Percentiles rank a stretch among this genome's conserved stretches.
Evolutionary conservation across 108 stramenopile genomes (phyloP).

Genomic region (Cyclotella atomus): DNA sequence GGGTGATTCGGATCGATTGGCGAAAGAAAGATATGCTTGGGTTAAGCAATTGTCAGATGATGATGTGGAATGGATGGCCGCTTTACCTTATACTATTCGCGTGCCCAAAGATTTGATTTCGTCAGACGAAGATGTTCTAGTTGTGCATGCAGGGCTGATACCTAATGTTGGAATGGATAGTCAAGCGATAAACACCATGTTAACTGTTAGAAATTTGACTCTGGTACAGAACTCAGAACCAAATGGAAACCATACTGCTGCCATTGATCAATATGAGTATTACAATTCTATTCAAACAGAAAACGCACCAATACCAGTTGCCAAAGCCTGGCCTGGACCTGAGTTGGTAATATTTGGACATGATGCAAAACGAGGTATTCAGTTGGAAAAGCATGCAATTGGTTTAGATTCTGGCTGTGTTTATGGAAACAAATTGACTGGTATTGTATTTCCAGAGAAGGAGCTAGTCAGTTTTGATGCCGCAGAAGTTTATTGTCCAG

Average conservation of each 20-base stretch:
- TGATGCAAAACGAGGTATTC: conserved; percentile 87
- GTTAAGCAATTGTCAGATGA: conserved; percentile 58
- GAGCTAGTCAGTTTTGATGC: conserved; percentile 70
- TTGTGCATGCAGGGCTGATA: conserved; percentile 76
- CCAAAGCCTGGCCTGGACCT: conserved; percentile 67
- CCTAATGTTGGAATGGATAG: conserved; percentile 48
- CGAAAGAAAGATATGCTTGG: conserved; percentile 61
- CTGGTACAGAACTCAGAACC: neutral
- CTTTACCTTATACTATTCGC: conserved; percentile 74
- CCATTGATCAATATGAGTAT: neutral
- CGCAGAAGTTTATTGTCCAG: conserved; percentile 39
- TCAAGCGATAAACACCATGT: conserved; percentile 59
- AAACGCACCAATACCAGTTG: conserved; percentile 46
- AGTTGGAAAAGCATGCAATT: conserved; percentile 64
- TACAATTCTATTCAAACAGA: neutral
- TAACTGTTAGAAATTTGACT: conserved; percentile 58
- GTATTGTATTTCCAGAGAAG: conserved; percentile 71
- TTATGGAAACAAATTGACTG: conserved; percentile 87
- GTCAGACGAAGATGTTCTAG: conserved; percentile 43
- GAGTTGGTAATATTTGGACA: conserved; percentile 89
- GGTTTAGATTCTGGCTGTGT: conserved; percentile 92
- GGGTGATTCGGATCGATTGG: conserved; percentile 48
- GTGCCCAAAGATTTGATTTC: conserved; percentile 43
- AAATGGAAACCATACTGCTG: neutral
- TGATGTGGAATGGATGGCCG: conserved; percentile 72